Evolutionary conservation across 768 basidiomycete species (phyloP), one percentile per base, ranked within the genome.

Genomic region (Cystobasidium onofrii): DNA sequence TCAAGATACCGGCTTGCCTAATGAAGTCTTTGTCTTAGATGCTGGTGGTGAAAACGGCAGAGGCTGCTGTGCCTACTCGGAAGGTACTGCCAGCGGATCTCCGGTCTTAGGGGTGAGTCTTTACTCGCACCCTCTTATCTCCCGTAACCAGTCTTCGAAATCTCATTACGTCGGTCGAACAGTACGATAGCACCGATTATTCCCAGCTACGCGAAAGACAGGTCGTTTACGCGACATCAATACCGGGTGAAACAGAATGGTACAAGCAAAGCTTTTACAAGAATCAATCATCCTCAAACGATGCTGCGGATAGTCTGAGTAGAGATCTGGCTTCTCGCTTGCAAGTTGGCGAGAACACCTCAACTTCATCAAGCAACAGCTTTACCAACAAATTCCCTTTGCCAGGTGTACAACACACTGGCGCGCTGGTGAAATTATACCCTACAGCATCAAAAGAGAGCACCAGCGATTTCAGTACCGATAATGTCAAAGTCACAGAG

Each of bases 231-330:
- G 74, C 79, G 17, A 76, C 78, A 13, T 74, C 65, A n/a, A 76
- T 79, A 13, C 79, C 78, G 1, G 80, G 78, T 7, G 78, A 78
- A 71, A 74, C 76, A 27, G 70, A 23, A 0, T 80, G 80, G 79
- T 54, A 31, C 39, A 23, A 55, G 70, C 33, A 25, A 20, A 65
- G 15, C 7, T n/a, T n/a, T 27, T n/a, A 33, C 39, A 18, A 13
- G 23, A 64, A n/a, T 18, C 20, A 1, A 33, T 54, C 39, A 43
- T 29, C 57, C 4, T 9, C 25, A 60, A 9, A 70, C 23, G 55
- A 39, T 20, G 25, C 10, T 18, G 60, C 25, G 27, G 36, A 57
- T 39, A n/a, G 25, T 15, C 73, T 67, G 7, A 44, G 33, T 2
- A 20, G 23, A 12, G 29, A 66, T 6, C 65, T 66, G 13, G 6